These are phyloP conservation scores for Diaporthe ilicicola DNA, from an alignment of 2,329 filamentous ascomycete genomes.

Conservation along the genomic window DNA sequence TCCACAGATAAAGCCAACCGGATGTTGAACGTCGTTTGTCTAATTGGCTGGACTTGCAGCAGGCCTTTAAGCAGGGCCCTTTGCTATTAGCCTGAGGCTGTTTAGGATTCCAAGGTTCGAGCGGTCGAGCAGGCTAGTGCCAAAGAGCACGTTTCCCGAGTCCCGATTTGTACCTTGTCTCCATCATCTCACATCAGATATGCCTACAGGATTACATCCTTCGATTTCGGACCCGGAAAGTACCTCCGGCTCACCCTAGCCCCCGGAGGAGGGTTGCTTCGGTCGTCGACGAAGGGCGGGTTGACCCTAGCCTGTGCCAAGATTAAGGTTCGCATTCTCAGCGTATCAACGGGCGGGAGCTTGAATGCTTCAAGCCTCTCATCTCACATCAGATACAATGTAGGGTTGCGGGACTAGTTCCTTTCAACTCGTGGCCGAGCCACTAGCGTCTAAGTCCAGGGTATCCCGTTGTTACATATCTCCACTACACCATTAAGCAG, in stretches of 20 bases:
- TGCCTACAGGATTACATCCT: background rate
- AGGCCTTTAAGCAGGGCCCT: background rate
- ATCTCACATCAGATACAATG: too few species aligned
- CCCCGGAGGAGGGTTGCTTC: too few species aligned
- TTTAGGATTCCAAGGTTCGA: too few species aligned
- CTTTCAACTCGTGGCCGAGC: background rate
- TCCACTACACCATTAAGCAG: background rate
- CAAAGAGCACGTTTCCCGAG: background rate
- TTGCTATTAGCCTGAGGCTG: background rate
- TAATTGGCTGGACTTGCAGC: background rate
- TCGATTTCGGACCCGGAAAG: too few species aligned
- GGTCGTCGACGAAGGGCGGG: too few species aligned
- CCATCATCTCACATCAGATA: background rate
- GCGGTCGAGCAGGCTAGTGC: background rate
- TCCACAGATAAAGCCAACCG: background rate
- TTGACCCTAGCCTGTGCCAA: too few species aligned
- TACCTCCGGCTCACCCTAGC: too few species aligned
- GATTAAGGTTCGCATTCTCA: too few species aligned
- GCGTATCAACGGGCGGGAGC: too few species aligned
- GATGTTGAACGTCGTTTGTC: background rate
- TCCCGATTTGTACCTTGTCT: background rate
- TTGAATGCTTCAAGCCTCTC: too few species aligned
- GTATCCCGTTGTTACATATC: background rate
- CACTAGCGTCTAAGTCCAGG: background rate
- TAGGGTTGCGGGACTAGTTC: too few species aligned